Base-by-base conservation (phyloP, 2,329 filamentous ascomycete genomes). In the Diaporthe capsici region DNA sequence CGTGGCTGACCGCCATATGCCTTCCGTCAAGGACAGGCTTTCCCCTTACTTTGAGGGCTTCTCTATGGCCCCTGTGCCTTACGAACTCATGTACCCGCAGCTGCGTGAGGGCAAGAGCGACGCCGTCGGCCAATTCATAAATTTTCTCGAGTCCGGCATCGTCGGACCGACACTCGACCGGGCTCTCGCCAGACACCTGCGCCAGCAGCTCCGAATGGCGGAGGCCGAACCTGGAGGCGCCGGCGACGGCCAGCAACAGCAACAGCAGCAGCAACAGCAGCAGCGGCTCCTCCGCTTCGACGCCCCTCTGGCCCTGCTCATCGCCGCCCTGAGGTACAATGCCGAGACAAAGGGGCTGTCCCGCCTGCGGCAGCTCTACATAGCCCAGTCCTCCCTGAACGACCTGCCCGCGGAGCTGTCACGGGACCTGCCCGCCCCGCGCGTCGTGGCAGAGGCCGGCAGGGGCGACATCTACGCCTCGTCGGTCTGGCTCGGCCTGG, bases 381-480 rank as follows among this genome's bases (percentile, higher is more conserved):
- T 98, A 72, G 96, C 96, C 0, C 97, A 98, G 84, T 94, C 92
- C 20, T 88, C 93, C 44, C 87, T 98, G 2, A 81, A 87, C 5
- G 90, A 94, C 73, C 89, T 98, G 0, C 95, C 96, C 0, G 71
- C 79, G 0, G 78, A 84, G 1, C 84, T 98, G 1, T 89, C 87
- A 73, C 81, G 87, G 4, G 94, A 97, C 79, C 82, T 98, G 0
- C 92, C 93, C 0, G 89, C 89, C 0, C 96, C 95, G 0, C 82
- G 87, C 0, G 80, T 96, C 5, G 91, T 98, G 4, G 83, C 81
- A 4, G 82, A 86, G 9, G 89, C 91, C 1, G 94, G 94, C 0
- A 93, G 90, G 79, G 95, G 95, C 3, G 96, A 98, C 82, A 85
- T 98, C n/a, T 98, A 98, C 82, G 91, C 89, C 79, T 93, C 94